These are phyloP conservation scores for Hyaloscypha bicolor DNA, from an alignment of 495 filamentous ascomycete species.

Conservation along the genomic window DNA sequence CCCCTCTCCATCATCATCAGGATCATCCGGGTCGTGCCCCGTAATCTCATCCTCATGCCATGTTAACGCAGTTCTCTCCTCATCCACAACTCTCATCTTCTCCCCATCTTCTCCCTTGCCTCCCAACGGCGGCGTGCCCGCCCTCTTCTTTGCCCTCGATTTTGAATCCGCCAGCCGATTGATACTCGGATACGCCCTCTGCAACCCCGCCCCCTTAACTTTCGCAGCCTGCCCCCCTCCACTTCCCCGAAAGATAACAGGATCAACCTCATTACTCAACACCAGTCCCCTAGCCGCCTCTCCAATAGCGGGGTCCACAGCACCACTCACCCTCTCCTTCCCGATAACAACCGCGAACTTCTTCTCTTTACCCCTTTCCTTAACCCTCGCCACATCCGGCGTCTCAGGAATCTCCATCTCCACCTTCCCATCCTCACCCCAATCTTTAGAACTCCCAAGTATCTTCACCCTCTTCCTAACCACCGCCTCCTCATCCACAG, in stretches of 20 bases:
- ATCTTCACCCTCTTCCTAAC: slow-evolving; percentile 30
- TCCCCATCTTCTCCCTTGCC: slow-evolving; percentile 5
- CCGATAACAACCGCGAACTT: slow-evolving; percentile 16
- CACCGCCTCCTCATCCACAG: slow-evolving; percentile 18
- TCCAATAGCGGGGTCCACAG: slow-evolving; percentile 36
- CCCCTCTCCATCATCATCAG: slow-evolving; percentile 75
- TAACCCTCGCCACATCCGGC: slow-evolving; percentile 14
- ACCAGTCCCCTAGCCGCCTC: slow-evolving; percentile 30
- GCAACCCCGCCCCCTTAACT: slow-evolving; percentile 26
- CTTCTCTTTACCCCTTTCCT: slow-evolving; percentile 10
- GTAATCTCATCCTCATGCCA: slow-evolving; percentile 89
- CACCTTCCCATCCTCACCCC: neutral
- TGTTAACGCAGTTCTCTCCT: slow-evolving; percentile 60
- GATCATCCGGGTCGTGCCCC: slow-evolving; percentile 72
- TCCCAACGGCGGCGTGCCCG: slow-evolving; percentile 45
- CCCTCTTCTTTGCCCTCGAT: slow-evolving; percentile 43
- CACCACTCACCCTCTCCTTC: slow-evolving; percentile 4
- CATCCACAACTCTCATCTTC: slow-evolving; percentile 45
- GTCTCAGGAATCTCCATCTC: slow-evolving; percentile 27
- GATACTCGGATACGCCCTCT: slow-evolving; percentile 41
- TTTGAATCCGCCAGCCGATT: slow-evolving; percentile 44
- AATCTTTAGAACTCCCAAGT: slow-evolving; percentile 6
- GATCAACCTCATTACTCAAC: slow-evolving; percentile 24
- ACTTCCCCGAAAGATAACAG: slow-evolving; percentile 26
- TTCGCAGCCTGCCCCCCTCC: slow-evolving; percentile 20